Evolutionary conservation across 371 early-diverging fungal species (phyloP).

Genomic region (Mortierella sp.): DNA sequence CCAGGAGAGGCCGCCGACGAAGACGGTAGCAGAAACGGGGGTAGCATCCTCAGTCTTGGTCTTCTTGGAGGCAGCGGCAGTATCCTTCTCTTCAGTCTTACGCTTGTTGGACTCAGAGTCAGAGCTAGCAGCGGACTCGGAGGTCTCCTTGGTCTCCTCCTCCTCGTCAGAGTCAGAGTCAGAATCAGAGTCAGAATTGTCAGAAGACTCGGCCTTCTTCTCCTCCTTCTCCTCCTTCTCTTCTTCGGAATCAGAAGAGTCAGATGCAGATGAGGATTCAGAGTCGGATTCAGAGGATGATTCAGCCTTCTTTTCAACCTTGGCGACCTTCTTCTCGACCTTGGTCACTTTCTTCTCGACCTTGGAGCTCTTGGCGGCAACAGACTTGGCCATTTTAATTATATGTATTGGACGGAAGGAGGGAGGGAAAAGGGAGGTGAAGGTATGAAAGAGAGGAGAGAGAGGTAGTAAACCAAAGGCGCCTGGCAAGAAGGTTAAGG

Average conservation of each 20-base stretch:
- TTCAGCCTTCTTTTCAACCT: slow-evolving; percentile 10
- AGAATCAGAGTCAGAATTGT: slow-evolving; percentile 2
- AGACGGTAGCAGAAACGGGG: slow-evolving; percentile 61
- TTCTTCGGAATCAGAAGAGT: slow-evolving; percentile 49
- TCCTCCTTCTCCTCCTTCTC: slow-evolving; percentile 38
- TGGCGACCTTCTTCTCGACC: slow-evolving; percentile 17
- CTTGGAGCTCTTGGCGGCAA: slow-evolving; percentile 9
- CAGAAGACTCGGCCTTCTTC: slow-evolving; percentile 29
- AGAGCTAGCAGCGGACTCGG: slow-evolving; percentile 33
- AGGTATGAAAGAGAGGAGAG: not conserved
- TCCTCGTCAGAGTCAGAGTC: slow-evolving; percentile 7
- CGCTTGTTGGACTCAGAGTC: slow-evolving; percentile 58
- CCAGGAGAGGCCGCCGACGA: slow-evolving; percentile 79
- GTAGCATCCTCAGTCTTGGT: slow-evolving; percentile 57
- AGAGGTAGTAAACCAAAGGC: slow-evolving; percentile 11
- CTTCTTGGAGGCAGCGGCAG: slow-evolving; percentile 61
- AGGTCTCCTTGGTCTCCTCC: slow-evolving; percentile 11
- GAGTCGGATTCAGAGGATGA: slow-evolving; percentile 28
- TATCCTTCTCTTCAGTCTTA: slow-evolving; percentile 59
- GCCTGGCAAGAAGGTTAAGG: slow-evolving; percentile 1
- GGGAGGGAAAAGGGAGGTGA: slow-evolving; percentile 1
- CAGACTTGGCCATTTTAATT: slow-evolving; percentile 9
- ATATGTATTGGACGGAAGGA: slow-evolving; percentile 6
- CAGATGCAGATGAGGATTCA: slow-evolving; percentile 16
- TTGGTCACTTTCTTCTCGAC: slow-evolving; percentile 52